Percentiles rank a stretch among this genome's conserved stretches.
Evolutionary conservation across 2,329 filamentous ascomycete species (phyloP).

Genomic region (Epichloe elymi): DNA sequence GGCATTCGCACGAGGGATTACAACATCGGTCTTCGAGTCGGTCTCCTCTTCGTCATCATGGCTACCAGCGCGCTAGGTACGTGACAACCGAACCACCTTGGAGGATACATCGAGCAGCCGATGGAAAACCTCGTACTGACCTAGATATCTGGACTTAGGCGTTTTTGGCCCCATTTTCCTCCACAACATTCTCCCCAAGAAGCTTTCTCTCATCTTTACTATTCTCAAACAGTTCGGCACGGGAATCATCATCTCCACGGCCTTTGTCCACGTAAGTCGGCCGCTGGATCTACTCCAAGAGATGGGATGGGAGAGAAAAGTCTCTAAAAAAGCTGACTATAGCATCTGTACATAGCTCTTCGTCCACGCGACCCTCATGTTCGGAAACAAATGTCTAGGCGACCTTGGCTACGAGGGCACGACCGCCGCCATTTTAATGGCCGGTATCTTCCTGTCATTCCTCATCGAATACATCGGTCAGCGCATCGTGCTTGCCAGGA

Average conservation of each 20-base stretch:
- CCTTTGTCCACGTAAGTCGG: slow-evolving; percentile 51
- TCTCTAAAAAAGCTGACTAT: background rate
- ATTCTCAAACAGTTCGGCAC: slow-evolving; percentile 63
- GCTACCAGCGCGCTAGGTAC: slow-evolving; percentile 51
- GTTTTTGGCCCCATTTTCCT: slow-evolving; percentile 57
- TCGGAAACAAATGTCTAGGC: slow-evolving; percentile 55
- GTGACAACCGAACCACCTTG: slow-evolving; percentile 1
- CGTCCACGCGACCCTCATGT: slow-evolving; percentile 62
- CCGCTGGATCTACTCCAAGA: background rate
- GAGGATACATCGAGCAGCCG: background rate
- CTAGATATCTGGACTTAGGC: slow-evolving; percentile 15
- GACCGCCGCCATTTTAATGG: slow-evolving; percentile 59
- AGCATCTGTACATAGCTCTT: slow-evolving; percentile 41
- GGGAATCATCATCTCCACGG: slow-evolving; percentile 59
- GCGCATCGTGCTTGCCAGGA: slow-evolving; percentile 35
- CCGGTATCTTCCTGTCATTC: slow-evolving; percentile 60
- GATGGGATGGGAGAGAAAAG: background rate
- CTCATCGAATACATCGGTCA: slow-evolving; percentile 55
- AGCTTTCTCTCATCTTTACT: slow-evolving; percentile 38
- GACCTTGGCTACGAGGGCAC: slow-evolving; percentile 54
- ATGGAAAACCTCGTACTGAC: too few species aligned
- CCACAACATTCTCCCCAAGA: slow-evolving; percentile 40
- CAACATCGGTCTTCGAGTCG: slow-evolving; percentile 54
- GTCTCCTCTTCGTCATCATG: slow-evolving; percentile 59
- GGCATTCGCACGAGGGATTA: slow-evolving; percentile 39